These are phyloP conservation scores for Ustilago lituana DNA, from an alignment of 1,284 basidiomycete species.

Conservation along the genomic window DNA sequence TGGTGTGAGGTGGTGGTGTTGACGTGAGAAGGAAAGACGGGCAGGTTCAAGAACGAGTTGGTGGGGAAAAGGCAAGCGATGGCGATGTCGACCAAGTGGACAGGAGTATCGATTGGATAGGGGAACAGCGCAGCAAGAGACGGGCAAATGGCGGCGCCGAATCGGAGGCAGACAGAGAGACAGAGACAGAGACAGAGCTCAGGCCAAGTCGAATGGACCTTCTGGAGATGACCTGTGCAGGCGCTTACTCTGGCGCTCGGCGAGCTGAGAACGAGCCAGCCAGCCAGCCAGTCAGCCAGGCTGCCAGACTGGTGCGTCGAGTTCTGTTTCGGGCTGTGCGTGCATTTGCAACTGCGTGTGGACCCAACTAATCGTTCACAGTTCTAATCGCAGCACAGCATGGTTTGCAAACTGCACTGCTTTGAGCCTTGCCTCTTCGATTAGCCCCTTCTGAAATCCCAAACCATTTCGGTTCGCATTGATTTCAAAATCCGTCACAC, in stretches of 20 bases:
- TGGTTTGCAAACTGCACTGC: slow-evolving; percentile 5
- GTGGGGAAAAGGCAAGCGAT: slow-evolving; percentile 15
- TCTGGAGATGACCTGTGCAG: no score
- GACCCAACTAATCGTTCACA: not conserved
- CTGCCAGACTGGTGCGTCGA: no score
- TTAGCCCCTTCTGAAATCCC: slow-evolving; percentile 6
- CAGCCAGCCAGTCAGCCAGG: no score
- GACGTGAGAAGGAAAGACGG: not conserved
- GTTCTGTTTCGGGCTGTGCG: slow-evolving; percentile 19
- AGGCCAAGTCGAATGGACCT: no score
- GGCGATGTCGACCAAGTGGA: slow-evolving; percentile 16
- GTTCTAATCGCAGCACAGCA: not conserved
- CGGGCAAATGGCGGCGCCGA: not conserved
- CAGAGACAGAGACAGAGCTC: no score
- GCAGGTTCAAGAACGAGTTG: slow-evolving; percentile 13
- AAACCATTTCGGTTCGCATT: not conserved
- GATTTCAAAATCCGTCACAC: not conserved
- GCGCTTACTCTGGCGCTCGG: no score
- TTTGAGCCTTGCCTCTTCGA: not conserved
- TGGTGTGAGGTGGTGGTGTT: slow-evolving; percentile 7
- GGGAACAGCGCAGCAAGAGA: not conserved
- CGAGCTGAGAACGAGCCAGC: no score
- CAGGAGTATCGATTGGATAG: slow-evolving; percentile 15
- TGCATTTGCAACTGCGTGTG: slow-evolving; percentile 5
- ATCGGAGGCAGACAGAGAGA: no score